Conservation (phyloP, 2,329 filamentous ascomycete genomes). For the Trichoderma oligosporum region DNA sequence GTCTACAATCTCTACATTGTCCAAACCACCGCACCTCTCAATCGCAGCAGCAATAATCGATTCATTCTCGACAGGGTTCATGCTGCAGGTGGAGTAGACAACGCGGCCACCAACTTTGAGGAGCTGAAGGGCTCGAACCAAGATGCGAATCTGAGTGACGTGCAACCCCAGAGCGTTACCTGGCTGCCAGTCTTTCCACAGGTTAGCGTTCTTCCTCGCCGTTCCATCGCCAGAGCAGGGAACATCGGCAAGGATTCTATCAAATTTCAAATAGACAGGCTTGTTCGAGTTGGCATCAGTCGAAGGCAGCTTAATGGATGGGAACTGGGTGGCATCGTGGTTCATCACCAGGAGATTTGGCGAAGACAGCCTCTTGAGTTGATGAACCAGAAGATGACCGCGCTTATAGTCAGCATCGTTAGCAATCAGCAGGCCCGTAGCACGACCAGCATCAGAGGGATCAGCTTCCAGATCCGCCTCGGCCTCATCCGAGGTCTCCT, state of each 20-base stretch:
- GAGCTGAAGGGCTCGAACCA: constrained; percentile 90
- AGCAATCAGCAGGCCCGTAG: constrained; percentile 87
- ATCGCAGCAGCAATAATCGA: constrained; percentile 86
- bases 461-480: constrained; percentile 55
- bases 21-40: constrained; percentile 77
- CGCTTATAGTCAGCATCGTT: constrained; percentile 97
- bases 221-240: constrained; percentile 97
- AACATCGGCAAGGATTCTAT: constrained; percentile 92
- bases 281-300: constrained; percentile 50
- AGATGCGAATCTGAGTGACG: constrained; percentile 79
- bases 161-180: constrained; percentile 84
- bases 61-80: constrained; percentile 98
- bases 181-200: constrained; percentile 95
- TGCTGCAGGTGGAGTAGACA: constrained; percentile 97
- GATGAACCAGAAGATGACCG: constrained; percentile 94
- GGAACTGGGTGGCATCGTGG: constrained; percentile 94
- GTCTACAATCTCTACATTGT: constrained; percentile 80
- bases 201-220: constrained; percentile 82
- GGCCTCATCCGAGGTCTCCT: constrained; percentile 45
- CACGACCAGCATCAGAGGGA: constrained; percentile 72
- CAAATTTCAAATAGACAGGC: constrained; percentile 85
- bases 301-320: constrained; percentile 77
- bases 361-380: constrained; percentile 94
- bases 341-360: constrained; percentile 97
- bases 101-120: constrained; percentile 91